phyloP scores from a whole-genome alignment of 2,329 filamentous ascomycete genomes.

The Alternaria incomplexa region DNA sequence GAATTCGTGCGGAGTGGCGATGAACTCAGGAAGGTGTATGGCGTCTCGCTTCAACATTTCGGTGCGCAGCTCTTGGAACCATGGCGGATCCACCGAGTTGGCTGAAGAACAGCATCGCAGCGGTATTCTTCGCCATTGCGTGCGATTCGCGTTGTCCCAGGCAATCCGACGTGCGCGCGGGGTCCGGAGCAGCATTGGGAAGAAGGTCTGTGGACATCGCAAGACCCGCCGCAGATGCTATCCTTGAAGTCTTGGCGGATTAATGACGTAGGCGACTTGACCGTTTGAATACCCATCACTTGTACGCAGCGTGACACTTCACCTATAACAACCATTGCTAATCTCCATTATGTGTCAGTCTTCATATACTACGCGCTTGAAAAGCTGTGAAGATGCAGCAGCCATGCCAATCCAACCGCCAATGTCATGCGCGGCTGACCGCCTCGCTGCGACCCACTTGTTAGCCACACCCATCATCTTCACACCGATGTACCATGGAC shows the following conservation, averaged over 20 bases:
- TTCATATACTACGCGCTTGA: not conserved
- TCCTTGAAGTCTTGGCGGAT: conserved; percentile 7
- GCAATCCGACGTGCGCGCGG: conserved; percentile 18
- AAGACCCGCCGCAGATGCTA: not conserved
- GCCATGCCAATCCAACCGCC: not conserved
- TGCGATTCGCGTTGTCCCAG: conserved; percentile 13
- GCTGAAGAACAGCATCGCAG: conserved; percentile 23
- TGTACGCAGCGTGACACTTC: not conserved
- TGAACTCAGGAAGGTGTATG: conserved; percentile 60
- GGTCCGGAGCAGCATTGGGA: conserved; percentile 27
- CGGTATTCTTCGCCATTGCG: conserved; percentile 19
- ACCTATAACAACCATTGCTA: not conserved
- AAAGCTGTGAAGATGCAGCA: not conserved
- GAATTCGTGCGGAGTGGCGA: conserved; percentile 65
- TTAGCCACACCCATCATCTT: not conserved
- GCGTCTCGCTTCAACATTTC: conserved; percentile 57
- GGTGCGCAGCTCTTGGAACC: conserved; percentile 36
- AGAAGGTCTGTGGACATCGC: not conserved
- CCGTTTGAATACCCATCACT: not conserved
- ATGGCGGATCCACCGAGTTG: conserved; percentile 16
- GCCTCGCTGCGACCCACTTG: not conserved
- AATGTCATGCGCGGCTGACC: not conserved
- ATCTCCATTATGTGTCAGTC: not conserved
- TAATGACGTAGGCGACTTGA: conserved; percentile 4
- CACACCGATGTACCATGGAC: not conserved